phyloP scores from a whole-genome alignment of 2,329 filamentous ascomycete genomes.

The Ascocoryne sarcoides region DNA sequence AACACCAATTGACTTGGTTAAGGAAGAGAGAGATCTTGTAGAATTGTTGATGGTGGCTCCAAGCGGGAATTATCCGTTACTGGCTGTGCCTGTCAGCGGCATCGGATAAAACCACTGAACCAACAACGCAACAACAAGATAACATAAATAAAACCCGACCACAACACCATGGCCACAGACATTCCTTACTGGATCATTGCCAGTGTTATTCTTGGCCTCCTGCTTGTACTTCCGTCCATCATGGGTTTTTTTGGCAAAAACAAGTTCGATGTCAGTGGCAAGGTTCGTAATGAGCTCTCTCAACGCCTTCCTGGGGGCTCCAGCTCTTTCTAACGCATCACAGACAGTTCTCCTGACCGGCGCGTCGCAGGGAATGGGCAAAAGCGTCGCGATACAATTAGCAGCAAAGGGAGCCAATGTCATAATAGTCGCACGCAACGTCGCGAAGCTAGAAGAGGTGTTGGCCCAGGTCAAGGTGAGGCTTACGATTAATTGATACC shows the following conservation, averaged over 20 bases:
- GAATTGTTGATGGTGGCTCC: no score
- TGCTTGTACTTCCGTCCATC: slow-evolving; percentile 26
- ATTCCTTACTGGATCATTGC: slow-evolving; percentile 13
- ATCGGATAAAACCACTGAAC: no score
- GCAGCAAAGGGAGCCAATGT: slow-evolving; percentile 78
- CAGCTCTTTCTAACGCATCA: slow-evolving; percentile 11
- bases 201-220: slow-evolving; percentile 8
- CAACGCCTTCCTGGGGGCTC: background rate
- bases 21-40: no score
- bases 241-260: slow-evolving; percentile 71
- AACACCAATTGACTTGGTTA: no score
- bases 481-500: slow-evolving; percentile 1
- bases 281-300: no score
- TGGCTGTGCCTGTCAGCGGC: no score
- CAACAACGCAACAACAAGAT: no score
- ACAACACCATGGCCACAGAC: slow-evolving; percentile 9
- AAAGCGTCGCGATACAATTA: slow-evolving; percentile 63
- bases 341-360: slow-evolving; percentile 87
- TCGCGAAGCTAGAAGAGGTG: slow-evolving; percentile 63
- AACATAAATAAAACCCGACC: background rate
- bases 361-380: slow-evolving; percentile 87
- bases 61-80: no score
- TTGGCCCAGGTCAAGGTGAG: slow-evolving; percentile 55
- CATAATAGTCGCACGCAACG: slow-evolving; percentile 73
- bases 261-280: slow-evolving; percentile 76